A percentile compares a stretch with the other conserved stretches of the same genome.
Evolutionary conservation across 805 yeast species (phyloP).

Genomic region (Kazachstania viticola): DNA sequence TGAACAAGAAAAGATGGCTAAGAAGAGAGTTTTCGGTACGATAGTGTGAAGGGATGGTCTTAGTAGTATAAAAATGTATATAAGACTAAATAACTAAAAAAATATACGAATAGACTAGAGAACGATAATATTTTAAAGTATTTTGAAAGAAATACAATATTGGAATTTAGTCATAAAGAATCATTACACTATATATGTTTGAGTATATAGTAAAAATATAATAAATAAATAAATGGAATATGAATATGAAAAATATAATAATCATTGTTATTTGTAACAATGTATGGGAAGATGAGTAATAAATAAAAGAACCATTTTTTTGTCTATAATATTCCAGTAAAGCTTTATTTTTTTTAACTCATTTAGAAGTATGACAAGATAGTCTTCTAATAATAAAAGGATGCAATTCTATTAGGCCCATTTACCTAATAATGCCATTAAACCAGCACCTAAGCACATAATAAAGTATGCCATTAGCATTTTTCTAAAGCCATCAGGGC

Average conservation of each 20-base stretch:
- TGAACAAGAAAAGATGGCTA: constrained; percentile 42
- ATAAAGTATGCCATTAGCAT: constrained; percentile 33
- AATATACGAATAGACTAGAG: too few relatives aligned
- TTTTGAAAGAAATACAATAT: neutral
- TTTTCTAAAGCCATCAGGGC: constrained; percentile 39
- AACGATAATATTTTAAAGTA: too few relatives aligned
- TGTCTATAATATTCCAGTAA: too few relatives aligned
- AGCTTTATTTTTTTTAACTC: too few relatives aligned
- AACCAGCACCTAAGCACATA: constrained; percentile 56
- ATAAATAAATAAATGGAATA: constrained; percentile 1
- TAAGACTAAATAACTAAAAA: too few relatives aligned
- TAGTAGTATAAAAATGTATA: too few relatives aligned
- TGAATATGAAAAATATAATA: too few relatives aligned
- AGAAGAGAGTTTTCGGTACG: constrained; percentile 67
- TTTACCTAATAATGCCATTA: constrained; percentile 67
- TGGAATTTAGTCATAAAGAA: neutral
- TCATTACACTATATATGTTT: neutral
- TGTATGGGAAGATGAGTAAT: constrained; percentile 1
- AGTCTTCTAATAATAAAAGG: too few relatives aligned
- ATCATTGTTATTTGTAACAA: too few relatives aligned
- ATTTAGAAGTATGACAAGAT: too few relatives aligned
- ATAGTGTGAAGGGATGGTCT: constrained; percentile 18
- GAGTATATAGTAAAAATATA: neutral
- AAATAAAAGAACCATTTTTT: too few relatives aligned
- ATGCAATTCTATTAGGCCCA: constrained; percentile 51